Evolutionary conservation across 176 grass and related monocot genomes (phyloP).

Genomic region (Chloris gayana): DNA sequence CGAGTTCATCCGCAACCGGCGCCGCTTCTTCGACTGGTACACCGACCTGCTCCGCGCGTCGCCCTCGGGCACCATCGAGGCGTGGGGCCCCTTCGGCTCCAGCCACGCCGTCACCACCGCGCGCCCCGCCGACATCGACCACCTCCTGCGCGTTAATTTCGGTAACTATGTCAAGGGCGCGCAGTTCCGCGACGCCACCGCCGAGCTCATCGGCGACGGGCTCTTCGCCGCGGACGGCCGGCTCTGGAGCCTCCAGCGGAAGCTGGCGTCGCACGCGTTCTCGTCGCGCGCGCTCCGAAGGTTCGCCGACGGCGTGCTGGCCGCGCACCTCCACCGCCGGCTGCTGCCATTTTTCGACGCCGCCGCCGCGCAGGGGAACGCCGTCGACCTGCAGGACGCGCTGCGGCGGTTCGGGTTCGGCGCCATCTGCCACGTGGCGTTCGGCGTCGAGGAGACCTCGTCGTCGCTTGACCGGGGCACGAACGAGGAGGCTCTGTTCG

Average conservation of each 20-base stretch:
- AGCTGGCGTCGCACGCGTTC: slow-evolving; percentile 61
- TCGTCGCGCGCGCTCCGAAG: slow-evolving; percentile 48
- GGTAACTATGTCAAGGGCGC: slow-evolving; percentile 49
- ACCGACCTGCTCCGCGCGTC: slow-evolving; percentile 44
- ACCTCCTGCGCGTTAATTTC: slow-evolving; percentile 63
- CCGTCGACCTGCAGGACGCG: slow-evolving; percentile 61
- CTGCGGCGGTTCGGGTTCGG: slow-evolving; percentile 70
- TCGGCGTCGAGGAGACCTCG: slow-evolving; percentile 48
- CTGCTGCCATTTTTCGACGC: slow-evolving; percentile 49
- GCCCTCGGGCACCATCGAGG: slow-evolving; percentile 59
- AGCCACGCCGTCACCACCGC: slow-evolving; percentile 56
- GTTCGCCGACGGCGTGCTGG: slow-evolving; percentile 47
- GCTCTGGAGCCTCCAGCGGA: slow-evolving; percentile 63
- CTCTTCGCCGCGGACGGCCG: slow-evolving; percentile 56
- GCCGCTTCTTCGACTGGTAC: slow-evolving; percentile 81
- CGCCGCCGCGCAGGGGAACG: slow-evolving; percentile 27
- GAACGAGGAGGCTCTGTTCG: slow-evolving; percentile 35
- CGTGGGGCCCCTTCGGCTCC: slow-evolving; percentile 34
- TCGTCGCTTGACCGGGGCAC: background rate
- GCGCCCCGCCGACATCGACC: slow-evolving; percentile 47
- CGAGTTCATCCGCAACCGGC: slow-evolving; percentile 61
- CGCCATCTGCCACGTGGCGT: slow-evolving; percentile 64
- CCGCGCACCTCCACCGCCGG: slow-evolving; percentile 9
- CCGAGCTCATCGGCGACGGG: slow-evolving; percentile 58
- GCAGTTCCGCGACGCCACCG: slow-evolving; percentile 24